Conservation (phyloP, 495 filamentous ascomycete species). For the Tuber umbilicatum region DNA sequence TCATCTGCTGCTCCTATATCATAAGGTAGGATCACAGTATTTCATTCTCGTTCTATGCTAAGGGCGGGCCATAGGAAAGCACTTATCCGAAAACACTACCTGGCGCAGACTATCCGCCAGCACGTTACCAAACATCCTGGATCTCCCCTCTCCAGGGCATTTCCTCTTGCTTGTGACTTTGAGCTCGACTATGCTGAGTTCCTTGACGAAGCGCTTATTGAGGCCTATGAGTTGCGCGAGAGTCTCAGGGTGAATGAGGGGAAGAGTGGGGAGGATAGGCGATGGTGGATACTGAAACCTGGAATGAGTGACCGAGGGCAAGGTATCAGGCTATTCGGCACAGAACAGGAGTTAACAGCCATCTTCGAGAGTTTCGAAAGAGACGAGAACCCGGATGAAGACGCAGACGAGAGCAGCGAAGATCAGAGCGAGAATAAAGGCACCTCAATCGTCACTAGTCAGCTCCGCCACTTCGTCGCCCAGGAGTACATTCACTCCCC, state of each 20-base stretch:
- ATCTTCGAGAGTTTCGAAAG: slow-evolving; percentile 87
- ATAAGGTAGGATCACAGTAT: slow-evolving; percentile 47
- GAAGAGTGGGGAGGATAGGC: slow-evolving; percentile 49
- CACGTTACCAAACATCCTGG: slow-evolving; percentile 77
- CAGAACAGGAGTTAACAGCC: slow-evolving; percentile 65
- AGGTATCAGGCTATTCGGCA: slow-evolving; percentile 81
- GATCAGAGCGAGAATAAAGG: slow-evolving; percentile 14
- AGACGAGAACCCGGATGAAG: slow-evolving; percentile 57
- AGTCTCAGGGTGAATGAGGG: slow-evolving; percentile 60
- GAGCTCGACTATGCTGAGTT: slow-evolving; percentile 97
- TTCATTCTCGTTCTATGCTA: background rate
- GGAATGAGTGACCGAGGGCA: slow-evolving; percentile 95
- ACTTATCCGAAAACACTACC: slow-evolving; percentile 91
- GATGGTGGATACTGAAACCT: slow-evolving; percentile 98
- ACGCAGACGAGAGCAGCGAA: slow-evolving; percentile 39
- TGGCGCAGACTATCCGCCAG: slow-evolving; percentile 67
- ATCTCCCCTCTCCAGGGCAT: slow-evolving; percentile 58
- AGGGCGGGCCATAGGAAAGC: slow-evolving; percentile 60
- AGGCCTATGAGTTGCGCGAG: slow-evolving; percentile 77
- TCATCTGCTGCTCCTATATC: slow-evolving; percentile 75
- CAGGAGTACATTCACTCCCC: slow-evolving; percentile 94
- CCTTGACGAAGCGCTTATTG: slow-evolving; percentile 82
- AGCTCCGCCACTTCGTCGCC: slow-evolving; percentile 90
- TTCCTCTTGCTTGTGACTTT: slow-evolving; percentile 71
- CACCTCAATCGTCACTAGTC: slow-evolving; percentile 65